Base-by-base conservation (phyloP, 1,139 yeast genomes). In the Blastobotrys persicus region DNA sequence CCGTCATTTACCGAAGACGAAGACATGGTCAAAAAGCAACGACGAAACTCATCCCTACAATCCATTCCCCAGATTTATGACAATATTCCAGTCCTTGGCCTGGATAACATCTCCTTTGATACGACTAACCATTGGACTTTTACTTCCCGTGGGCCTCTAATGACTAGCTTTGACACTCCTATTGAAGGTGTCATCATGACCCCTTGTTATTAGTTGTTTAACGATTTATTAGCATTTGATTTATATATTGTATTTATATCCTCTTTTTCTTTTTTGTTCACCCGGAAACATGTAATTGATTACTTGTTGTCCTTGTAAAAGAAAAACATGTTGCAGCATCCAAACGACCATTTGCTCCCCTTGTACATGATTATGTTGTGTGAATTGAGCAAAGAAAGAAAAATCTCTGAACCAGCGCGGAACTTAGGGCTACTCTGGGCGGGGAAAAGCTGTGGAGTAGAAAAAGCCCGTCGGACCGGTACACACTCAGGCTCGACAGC, bases 151-250 rank as follows among this genome's bases (percentile, higher is more conserved):
- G 39, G 39, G 5, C 39, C 39, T 12, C 18, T n/a, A 34, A 34
- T 34, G 39, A 34, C 13, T 4, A 23, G 9, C 9, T 23, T 23
- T 23, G 39, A 34, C 39, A 34, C 39, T 12, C 39, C 39, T 4
- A 34, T 34, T 16, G 39, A 34, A 34, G 39, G 39, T 17, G 39
- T 34, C 12, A 34, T 34, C 19, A 34, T 34, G 39, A 34, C 39
- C 20, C 39, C 39, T 34, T 34, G 39, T 14, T 34, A 34, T 34
- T 34, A 34, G 17, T 23, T 23, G 9, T 23, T 23, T 23, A 23
- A 23, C 9, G 9, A 44, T 16, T 18, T 35, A 34, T 23, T 23
- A 26, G 46, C 31, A 42, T 18, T n/a, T n/a, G 32, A 28, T 9
- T 28, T 9, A 28, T 28, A 28, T 12, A 28, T 28, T 9, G 5